phyloP scores from a whole-genome alignment of 192 early-diverging fungal genomes.

The Podila epigama region DNA sequence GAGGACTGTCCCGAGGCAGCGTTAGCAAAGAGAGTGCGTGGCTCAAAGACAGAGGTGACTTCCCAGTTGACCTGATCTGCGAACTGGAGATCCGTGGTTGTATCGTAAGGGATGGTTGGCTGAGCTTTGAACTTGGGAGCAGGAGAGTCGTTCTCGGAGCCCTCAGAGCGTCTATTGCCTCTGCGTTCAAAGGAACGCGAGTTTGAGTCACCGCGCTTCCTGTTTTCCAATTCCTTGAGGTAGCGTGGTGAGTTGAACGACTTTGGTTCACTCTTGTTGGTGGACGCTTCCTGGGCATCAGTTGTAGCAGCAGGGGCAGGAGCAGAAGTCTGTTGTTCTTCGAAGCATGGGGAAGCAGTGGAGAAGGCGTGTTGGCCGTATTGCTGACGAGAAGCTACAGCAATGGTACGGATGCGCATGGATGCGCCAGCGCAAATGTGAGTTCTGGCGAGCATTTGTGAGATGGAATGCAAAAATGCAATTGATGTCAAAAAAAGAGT shows the following conservation, averaged over 20 bases:
- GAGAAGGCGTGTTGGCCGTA: slow-evolving; percentile 14
- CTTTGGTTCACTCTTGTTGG: no score
- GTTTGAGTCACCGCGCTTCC: slow-evolving; percentile 6
- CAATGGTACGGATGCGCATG: not conserved
- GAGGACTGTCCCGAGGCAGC: slow-evolving; percentile 18
- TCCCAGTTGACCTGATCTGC: slow-evolving; percentile 33
- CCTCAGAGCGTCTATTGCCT: not conserved
- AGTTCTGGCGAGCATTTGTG: slow-evolving; percentile 30
- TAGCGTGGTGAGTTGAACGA: slow-evolving; percentile 25
- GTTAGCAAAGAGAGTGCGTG: slow-evolving; percentile 36
- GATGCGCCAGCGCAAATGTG: not conserved
- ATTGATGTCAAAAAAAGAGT: no score
- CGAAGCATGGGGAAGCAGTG: not conserved
- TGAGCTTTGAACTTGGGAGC: slow-evolving; percentile 19
- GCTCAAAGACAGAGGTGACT: slow-evolving; percentile 26
- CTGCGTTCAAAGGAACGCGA: slow-evolving; percentile 3
- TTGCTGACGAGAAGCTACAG: not conserved
- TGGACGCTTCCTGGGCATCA: no score
- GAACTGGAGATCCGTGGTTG: slow-evolving; percentile 35
- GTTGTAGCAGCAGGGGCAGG: not conserved
- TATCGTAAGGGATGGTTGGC: slow-evolving; percentile 20
- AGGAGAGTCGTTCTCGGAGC: not conserved
- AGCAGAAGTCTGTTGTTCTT: not conserved
- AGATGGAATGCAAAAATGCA: no score
- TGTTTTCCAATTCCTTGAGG: not conserved